Conservation (phyloP, 2,329 filamentous ascomycete genomes). For the Epichloe baconii region DNA sequence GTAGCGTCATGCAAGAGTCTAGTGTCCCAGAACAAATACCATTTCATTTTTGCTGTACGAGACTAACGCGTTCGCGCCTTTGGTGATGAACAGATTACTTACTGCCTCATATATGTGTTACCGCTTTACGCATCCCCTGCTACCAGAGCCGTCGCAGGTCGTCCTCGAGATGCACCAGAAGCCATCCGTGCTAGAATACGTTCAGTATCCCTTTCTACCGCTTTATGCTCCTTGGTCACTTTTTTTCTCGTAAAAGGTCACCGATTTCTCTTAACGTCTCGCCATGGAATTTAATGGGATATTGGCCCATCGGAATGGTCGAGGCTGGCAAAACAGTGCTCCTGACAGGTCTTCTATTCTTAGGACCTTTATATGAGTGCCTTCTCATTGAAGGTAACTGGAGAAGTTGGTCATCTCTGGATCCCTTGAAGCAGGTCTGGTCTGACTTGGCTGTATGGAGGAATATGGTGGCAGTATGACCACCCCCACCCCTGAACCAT, state of each 20-base stretch:
- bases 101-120: constrained; percentile 79
- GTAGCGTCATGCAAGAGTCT: background rate
- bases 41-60: background rate
- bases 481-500: background rate
- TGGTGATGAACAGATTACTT: constrained; percentile 40
- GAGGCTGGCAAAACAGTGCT: constrained; percentile 53
- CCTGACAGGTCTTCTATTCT: constrained; percentile 67
- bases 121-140: constrained; percentile 76
- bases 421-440: constrained; percentile 45
- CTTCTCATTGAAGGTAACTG: constrained; percentile 61
- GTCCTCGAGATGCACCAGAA: constrained; percentile 76
- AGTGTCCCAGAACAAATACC: background rate
- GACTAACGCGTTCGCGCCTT: background rate
- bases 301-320: constrained; percentile 59
- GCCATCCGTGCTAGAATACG: constrained; percentile 80
- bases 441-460: constrained; percentile 71
- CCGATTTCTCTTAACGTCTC: background rate
- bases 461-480: constrained; percentile 68
- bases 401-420: constrained; percentile 46
- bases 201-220: constrained; percentile 64
- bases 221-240: constrained; percentile 53
- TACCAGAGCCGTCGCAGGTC: constrained; percentile 64
- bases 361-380: constrained; percentile 70
- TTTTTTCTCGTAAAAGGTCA: constrained; percentile 43
- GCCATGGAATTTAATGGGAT: constrained; percentile 55